phyloP scores from a whole-genome alignment of 495 filamentous ascomycete species.

The Hypoxylon perforatum region DNA sequence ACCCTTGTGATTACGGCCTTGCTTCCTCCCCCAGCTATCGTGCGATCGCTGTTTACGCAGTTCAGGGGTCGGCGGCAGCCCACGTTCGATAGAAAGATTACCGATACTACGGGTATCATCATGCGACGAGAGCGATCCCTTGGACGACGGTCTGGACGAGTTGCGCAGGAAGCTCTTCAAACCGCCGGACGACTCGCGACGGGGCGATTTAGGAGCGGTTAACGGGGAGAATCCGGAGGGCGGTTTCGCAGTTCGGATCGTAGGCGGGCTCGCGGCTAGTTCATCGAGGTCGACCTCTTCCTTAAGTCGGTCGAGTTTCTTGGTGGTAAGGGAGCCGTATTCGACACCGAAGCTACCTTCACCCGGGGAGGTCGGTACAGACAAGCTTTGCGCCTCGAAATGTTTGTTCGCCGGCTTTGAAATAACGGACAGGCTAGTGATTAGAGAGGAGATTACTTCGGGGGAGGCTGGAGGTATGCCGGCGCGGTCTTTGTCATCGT shows the following conservation, averaged over 20 bases:
- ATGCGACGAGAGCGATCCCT: constrained; percentile 60
- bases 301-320: constrained; percentile 60
- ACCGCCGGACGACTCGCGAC: constrained; percentile 54
- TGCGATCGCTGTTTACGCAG: constrained; percentile 59
- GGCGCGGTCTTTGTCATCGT: constrained; percentile 47
- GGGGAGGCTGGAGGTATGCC: constrained; percentile 78
- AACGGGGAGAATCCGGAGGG: constrained; percentile 77
- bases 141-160: constrained; percentile 60
- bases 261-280: constrained; percentile 78
- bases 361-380: constrained; percentile 59
- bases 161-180: constrained; percentile 54
- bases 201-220: constrained; percentile 70
- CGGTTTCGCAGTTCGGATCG: constrained; percentile 86
- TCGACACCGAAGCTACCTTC: constrained; percentile 76
- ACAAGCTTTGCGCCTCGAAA: constrained; percentile 71
- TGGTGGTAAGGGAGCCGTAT: constrained; percentile 67
- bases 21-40: constrained; percentile 66
- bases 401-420: constrained; percentile 77
- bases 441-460: constrained; percentile 92
- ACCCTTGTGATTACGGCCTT: constrained; percentile 59
- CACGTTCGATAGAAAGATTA: constrained; percentile 67
- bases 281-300: constrained; percentile 66
- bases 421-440: constrained; percentile 90
- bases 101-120: constrained; percentile 69
- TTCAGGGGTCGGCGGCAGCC: constrained; percentile 51